phyloP scores from a whole-genome alignment of 2,329 filamentous ascomycete genomes.

The Chrysoporthe cubensis region DNA sequence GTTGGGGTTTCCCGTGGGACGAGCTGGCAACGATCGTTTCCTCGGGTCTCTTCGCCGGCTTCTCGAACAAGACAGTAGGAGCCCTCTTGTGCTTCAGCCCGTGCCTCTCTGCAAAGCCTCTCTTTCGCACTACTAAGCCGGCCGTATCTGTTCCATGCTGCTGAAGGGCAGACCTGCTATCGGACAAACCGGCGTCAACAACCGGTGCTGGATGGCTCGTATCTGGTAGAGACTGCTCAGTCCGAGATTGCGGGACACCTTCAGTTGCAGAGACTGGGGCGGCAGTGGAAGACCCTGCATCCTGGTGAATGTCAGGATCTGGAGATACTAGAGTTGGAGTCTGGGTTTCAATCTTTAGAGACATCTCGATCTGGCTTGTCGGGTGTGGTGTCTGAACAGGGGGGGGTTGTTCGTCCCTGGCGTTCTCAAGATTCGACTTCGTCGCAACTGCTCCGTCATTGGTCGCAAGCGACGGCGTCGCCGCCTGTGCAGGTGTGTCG shows the following conservation, averaged over 20 bases:
- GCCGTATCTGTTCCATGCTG: conserved; percentile 2
- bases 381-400: background rate
- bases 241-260: background rate
- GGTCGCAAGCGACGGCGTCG: background rate
- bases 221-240: conserved; percentile 2
- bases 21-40: conserved; percentile 51
- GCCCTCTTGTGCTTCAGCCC: conserved; percentile 59
- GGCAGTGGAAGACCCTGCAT: background rate
- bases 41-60: conserved; percentile 56
- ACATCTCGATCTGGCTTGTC: background rate
- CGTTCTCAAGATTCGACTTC: background rate
- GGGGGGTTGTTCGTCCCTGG: conserved; percentile 4
- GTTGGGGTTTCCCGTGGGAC: conserved; percentile 40
- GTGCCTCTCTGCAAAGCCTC: conserved; percentile 21
- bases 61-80: conserved; percentile 79
- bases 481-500: background rate
- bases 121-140: conserved; percentile 10
- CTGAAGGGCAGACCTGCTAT: background rate
- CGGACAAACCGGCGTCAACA: conserved; percentile 1
- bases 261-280: background rate
- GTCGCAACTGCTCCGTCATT: background rate
- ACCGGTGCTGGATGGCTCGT: background rate
- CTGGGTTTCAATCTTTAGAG: background rate
- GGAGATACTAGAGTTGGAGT: background rate
- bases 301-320: background rate